Evolutionary conservation across 805 yeast species (phyloP).

Genomic region (Ascoidea rubescens): DNA sequence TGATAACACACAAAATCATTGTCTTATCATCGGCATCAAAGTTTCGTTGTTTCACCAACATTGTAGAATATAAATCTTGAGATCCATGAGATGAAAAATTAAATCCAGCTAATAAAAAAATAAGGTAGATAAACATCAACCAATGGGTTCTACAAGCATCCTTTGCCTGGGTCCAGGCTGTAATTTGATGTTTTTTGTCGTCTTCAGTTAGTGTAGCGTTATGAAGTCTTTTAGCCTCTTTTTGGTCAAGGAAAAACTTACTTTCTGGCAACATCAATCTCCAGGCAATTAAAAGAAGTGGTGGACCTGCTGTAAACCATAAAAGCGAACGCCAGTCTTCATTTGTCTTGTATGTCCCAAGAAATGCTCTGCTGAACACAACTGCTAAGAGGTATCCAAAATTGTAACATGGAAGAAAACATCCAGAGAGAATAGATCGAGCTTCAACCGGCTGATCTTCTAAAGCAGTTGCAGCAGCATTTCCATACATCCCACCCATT

Average conservation of each 20-base stretch:
- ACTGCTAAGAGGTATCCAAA: slow-evolving; percentile 56
- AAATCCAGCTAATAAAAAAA: slow-evolving; percentile 49
- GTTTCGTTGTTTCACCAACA: slow-evolving; percentile 31
- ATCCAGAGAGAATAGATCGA: slow-evolving; percentile 49
- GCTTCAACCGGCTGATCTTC: slow-evolving; percentile 49
- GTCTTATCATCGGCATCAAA: slow-evolving; percentile 31
- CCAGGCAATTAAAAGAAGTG: slow-evolving; percentile 26
- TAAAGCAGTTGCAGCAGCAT: slow-evolving; percentile 50
- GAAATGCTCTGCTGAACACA: slow-evolving; percentile 52
- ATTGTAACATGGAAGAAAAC: slow-evolving; percentile 43
- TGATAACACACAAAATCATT: slow-evolving; percentile 37
- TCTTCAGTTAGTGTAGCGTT: slow-evolving; percentile 15
- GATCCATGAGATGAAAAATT: slow-evolving; percentile 51
- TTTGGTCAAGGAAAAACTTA: slow-evolving; percentile 28
- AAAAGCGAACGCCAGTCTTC: slow-evolving; percentile 48
- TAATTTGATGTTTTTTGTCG: slow-evolving; percentile 16
- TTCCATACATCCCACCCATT: slow-evolving; percentile 51
- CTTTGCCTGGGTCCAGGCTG: slow-evolving; percentile 20
- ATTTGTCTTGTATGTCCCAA: slow-evolving; percentile 26
- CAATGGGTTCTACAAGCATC: slow-evolving; percentile 33
- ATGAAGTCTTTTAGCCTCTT: slow-evolving; percentile 21
- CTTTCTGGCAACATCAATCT: slow-evolving; percentile 36
- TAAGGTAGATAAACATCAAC: slow-evolving; percentile 42
- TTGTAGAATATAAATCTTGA: slow-evolving; percentile 48
- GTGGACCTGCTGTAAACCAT: slow-evolving; percentile 56